phyloP scores from a whole-genome alignment of 2,329 filamentous ascomycete genomes.

The Fusarium paranaense region DNA sequence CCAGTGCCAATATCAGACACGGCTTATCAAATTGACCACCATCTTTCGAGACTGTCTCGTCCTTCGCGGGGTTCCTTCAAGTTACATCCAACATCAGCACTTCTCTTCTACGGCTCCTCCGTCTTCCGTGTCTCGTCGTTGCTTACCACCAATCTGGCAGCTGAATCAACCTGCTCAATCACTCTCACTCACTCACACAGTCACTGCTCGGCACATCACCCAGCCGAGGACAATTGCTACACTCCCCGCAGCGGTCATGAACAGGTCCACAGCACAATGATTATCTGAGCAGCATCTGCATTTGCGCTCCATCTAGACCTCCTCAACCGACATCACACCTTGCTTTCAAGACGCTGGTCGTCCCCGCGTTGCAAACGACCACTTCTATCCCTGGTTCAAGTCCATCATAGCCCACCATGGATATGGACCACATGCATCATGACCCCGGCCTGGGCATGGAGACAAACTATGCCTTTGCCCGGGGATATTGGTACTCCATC shows the following conservation, averaged over 20 bases:
- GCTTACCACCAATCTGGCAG: not conserved
- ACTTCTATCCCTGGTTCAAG: not conserved
- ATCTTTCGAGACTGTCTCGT: not conserved
- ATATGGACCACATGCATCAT: conserved; percentile 46
- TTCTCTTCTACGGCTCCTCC: not conserved
- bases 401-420: conserved; percentile 45
- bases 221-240: not conserved
- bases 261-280: not conserved
- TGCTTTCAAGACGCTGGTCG: conserved; percentile 16
- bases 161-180: conserved; percentile 35
- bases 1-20: not conserved
- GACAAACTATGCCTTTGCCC: conserved; percentile 64
- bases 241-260: not conserved
- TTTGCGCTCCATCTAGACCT: not conserved
- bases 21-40: conserved; percentile 6
- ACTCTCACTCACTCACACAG: conserved; percentile 6
- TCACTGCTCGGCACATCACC: not conserved
- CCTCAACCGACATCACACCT: not conserved
- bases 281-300: not conserved
- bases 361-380: not conserved
- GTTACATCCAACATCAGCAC: conserved; percentile 9
- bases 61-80: not conserved
- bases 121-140: not conserved
- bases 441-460: conserved; percentile 51
- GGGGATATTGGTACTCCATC: conserved; percentile 70